Evolutionary conservation across 805 yeast species (phyloP).

Genomic region (Kockiozyma suomiensis): DNA sequence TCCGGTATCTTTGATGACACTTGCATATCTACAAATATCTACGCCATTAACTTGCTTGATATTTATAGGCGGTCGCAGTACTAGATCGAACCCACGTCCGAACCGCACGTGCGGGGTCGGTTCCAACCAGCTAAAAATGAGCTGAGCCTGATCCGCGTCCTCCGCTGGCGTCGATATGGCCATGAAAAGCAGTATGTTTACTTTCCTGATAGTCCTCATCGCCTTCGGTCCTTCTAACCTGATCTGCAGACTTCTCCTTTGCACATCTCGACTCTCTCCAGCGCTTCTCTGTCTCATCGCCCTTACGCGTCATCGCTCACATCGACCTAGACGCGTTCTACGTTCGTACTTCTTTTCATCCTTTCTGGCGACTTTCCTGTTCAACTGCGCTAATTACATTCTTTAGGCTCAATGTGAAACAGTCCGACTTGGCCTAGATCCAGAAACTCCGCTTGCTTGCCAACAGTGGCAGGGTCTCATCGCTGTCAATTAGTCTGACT

Average conservation of each 20-base stretch:
- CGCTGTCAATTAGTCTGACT: slow-evolving; percentile 61
- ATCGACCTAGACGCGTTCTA: slow-evolving; percentile 93
- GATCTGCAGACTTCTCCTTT: slow-evolving; percentile 5
- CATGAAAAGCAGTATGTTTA: neutral
- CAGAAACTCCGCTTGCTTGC: slow-evolving; percentile 84
- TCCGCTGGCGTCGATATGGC: neutral
- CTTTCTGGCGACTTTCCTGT: no score
- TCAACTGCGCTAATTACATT: neutral
- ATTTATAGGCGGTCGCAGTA: neutral
- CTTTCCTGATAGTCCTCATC: neutral
- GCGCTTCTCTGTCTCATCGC: slow-evolving; percentile 28
- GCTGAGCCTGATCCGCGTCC: neutral
- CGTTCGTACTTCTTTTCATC: slow-evolving; percentile 49
- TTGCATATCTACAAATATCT: no score
- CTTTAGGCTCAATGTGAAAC: slow-evolving; percentile 78
- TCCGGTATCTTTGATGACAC: no score
- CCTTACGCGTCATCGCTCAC: slow-evolving; percentile 78
- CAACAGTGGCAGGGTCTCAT: slow-evolving; percentile 90
- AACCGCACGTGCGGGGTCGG: slow-evolving; percentile 9
- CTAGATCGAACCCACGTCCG: neutral
- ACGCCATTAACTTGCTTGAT: no score
- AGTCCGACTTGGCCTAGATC: slow-evolving; percentile 63
- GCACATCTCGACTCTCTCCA: slow-evolving; percentile 19
- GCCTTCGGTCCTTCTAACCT: neutral
- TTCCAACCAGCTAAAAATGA: neutral